Percentiles rank a stretch among this genome's conserved stretches.
Conservation (phyloP, 2,329 filamentous ascomycete species). For the Trichoderma sp. region DNA sequence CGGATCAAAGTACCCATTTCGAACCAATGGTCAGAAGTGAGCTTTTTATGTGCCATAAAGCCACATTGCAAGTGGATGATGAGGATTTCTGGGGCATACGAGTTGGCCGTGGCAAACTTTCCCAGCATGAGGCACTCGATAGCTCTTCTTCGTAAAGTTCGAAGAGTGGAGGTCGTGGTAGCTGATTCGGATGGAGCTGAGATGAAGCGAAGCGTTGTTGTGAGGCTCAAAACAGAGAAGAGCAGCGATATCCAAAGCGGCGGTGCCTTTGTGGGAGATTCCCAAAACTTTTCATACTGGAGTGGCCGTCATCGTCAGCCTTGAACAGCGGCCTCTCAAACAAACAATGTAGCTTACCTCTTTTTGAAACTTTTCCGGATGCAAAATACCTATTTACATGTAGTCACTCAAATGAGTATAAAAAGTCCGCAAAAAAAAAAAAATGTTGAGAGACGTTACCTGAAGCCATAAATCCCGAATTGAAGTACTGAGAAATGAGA, state of each 20-base stretch:
- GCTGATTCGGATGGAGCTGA: neutral
- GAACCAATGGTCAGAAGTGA: slow-evolving; percentile 17
- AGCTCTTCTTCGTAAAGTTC: neutral
- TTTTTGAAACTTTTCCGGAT: slow-evolving; percentile 14
- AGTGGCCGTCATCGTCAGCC: neutral
- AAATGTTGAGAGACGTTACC: neutral
- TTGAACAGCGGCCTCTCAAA: neutral
- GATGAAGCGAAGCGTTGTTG: neutral
- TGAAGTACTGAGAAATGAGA: slow-evolving; percentile 16
- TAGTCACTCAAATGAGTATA: neutral
- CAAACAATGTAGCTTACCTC: neutral
- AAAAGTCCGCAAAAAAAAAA: neutral
- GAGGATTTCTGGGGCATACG: slow-evolving; percentile 5
- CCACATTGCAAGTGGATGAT: slow-evolving; percentile 3
- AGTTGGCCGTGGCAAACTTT: neutral
- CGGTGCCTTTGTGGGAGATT: slow-evolving; percentile 2
- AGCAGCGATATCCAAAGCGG: slow-evolving; percentile 11
- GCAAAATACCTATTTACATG: slow-evolving; percentile 11
- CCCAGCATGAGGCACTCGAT: slow-evolving; percentile 1
- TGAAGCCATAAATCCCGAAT: slow-evolving; percentile 1
- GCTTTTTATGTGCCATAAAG: neutral
- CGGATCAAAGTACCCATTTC: slow-evolving; percentile 16
- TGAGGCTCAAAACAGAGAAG: slow-evolving; percentile 1
- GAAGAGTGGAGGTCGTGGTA: neutral
- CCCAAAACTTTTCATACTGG: slow-evolving; percentile 20